Base-by-base conservation (phyloP, 2,329 filamentous ascomycete species). In the Microdochium trichocladiopsis region DNA sequence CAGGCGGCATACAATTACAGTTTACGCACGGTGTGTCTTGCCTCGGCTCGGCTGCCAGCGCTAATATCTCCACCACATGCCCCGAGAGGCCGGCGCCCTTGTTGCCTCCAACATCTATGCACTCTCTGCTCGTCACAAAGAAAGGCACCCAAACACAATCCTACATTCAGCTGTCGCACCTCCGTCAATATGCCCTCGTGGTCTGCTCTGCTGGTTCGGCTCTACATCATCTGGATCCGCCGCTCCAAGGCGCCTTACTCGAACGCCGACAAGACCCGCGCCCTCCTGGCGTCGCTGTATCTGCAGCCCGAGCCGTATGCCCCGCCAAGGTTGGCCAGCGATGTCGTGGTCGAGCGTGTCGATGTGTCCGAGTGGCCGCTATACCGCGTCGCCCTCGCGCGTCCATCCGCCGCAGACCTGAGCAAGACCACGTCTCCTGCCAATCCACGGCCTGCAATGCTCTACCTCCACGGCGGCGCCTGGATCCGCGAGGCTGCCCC, bases 391-490 rank as follows among this genome's bases (percentile, higher is more conserved):
- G 49, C 50, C 12, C 21, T 49, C 8, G 31, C 33, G 2, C 4
- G 16, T 16, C 45, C 16, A 14, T 22, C 12, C 41, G 14, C 21
- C 3, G 16, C 14, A 50, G 33, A 8, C 2, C 25, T 16, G 3
- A 23, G 2, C 11, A 31, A 43, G 25, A 51, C 28, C 8, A 33
- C 28, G 28, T 11, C 33, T n/a, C 14, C 33, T 4, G 33, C 33
- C 5, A 25, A 3, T 21, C 4, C 47, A n/a, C 28, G 47, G 10
- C 8, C 22, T 14, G 51, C 53, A 2, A 53, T 55, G 53, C 31
- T 55, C 14, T 55, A 55, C 51, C 45, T 51, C 45, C 53, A 55
- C 49, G 53, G 53, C 41, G 53, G 53, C 23, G 41, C 49, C 23
- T 55, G 50, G 21, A 51, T 43, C 37, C 45, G 28, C 18, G 51